phyloP scores from a whole-genome alignment of 2,329 filamentous ascomycete species.

The Scytalidium sp. region DNA sequence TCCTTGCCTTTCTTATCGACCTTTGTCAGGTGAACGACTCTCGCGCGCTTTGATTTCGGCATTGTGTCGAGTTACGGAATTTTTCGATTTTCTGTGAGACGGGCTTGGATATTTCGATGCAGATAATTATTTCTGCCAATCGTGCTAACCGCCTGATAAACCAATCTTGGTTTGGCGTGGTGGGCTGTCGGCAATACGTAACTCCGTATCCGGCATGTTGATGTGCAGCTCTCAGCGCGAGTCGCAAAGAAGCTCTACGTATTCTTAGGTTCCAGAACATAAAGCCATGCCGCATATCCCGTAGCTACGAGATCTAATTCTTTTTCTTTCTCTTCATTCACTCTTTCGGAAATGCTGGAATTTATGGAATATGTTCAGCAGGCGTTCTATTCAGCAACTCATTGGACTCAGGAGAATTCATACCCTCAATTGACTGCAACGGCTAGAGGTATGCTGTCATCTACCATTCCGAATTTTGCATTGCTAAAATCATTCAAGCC shows the following conservation, averaged over 20 bases:
- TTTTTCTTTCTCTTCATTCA: background rate
- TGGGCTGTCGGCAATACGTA: background rate
- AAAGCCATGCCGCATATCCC: background rate
- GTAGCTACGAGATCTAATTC: background rate
- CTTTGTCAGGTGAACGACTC: constrained; percentile 85
- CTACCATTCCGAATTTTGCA: background rate
- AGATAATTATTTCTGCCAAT: constrained; percentile 11
- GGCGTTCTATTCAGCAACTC: constrained; percentile 81
- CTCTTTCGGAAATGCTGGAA: constrained; percentile 65
- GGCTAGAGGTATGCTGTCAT: constrained; percentile 60
- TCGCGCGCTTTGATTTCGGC: constrained; percentile 95
- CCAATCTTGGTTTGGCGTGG: background rate
- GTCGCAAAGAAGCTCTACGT: background rate
- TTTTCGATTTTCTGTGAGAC: constrained; percentile 8
- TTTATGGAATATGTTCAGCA: constrained; percentile 97
- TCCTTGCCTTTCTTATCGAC: constrained; percentile 93
- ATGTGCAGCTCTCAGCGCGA: background rate
- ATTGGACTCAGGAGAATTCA: constrained; percentile 90
- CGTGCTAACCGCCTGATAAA: constrained; percentile 1
- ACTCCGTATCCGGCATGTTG: background rate
- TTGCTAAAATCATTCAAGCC: constrained; percentile 44
- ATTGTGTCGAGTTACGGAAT: constrained; percentile 44
- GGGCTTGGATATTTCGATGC: constrained; percentile 13
- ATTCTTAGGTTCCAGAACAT: too few relatives aligned
- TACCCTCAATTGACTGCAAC: constrained; percentile 85